Evolutionary conservation across 1,284 basidiomycete genomes (phyloP), one percentile per base, ranked within the genome.

Genomic region (Coniferiporia sulphurascens): DNA sequence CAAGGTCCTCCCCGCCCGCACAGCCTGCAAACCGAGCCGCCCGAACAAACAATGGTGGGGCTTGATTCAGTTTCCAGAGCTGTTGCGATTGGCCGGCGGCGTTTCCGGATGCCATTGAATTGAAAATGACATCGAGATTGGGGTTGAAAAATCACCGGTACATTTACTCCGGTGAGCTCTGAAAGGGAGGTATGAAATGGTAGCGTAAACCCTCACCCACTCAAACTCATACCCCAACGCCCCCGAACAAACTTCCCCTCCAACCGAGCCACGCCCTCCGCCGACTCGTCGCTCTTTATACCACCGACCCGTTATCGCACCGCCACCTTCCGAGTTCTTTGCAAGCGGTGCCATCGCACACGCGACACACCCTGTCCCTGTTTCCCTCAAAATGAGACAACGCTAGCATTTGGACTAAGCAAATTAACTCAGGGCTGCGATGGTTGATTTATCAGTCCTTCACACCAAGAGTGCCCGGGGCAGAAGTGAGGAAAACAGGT

Each of bases 401-500:
- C 15, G 89, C 78, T 59, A 91, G 74, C 41, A 91, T 27, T 27
- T 27, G 27, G 2, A 27, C 27, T 27, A 3, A 27, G 5, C 27
- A 27, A 27, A 27, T 27, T 27, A 27, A 27, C 27, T 81, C 72
- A 64, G 66, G 71, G 59, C 73, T 71, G 50, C 79, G 71, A 67
- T 81, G 75, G 27, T 27, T 5, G 5, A 27, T 27, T 27, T 5
- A 27, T 27, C 27, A 27, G 5, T 27, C 2, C 44, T 74, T 55
- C 52, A 59, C 68, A 54, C 70, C 66, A 60, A 73, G 70, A 63
- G 76, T 73, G 68, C 77, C 73, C 65, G 80, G 80, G 78, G 73
- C 65, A 91, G 78, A 67, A 89, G 90, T 17, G 81, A 80, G 12
- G 85, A 80, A 52, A 83, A 75, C 62, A 92, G 77, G 55, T 76